A percentile compares a stretch with the other conserved stretches of the same genome.
Conservation (phyloP, 2,329 filamentous ascomycete genomes). For the Aphanoascus verrucosus region DNA sequence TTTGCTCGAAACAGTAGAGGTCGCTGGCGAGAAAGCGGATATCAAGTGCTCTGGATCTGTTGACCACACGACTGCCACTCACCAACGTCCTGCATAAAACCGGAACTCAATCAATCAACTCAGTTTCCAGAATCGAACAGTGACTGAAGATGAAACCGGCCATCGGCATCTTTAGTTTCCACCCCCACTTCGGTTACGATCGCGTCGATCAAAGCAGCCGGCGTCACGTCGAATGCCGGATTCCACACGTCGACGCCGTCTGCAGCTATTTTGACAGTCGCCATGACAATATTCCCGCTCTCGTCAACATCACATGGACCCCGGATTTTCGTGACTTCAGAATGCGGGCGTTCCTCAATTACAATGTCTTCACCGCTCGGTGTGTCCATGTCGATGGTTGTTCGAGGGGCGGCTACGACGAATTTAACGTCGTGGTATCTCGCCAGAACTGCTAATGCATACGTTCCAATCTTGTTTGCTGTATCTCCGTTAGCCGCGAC, state of each 20-base stretch:
- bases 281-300: conserved; percentile 39
- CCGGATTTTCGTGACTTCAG: conserved; percentile 75
- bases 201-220: conserved; percentile 76
- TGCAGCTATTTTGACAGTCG: conserved; percentile 68
- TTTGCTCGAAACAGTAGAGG: conserved; percentile 21
- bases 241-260: conserved; percentile 83
- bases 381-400: conserved; percentile 80
- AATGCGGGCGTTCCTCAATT: conserved; percentile 74
- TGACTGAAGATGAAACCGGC: conserved; percentile 51
- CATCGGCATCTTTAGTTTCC: conserved; percentile 62
- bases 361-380: conserved; percentile 66
- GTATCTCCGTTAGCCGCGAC: conserved; percentile 96
- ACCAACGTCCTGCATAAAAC: not conserved
- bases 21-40: not conserved
- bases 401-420: conserved; percentile 85
- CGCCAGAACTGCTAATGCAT: conserved; percentile 82
- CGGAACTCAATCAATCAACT: not conserved
- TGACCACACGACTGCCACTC: not conserved
- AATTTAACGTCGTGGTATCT: conserved; percentile 84
- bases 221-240: conserved; percentile 92
- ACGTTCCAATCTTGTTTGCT: conserved; percentile 97
- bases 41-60: not conserved
- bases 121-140: conserved; percentile 9
- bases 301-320: conserved; percentile 59
- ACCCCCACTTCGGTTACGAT: conserved; percentile 89